These are phyloP conservation scores for Betula pendula DNA, from an alignment of 306 rosid species.

Conservation along the genomic window DNA sequence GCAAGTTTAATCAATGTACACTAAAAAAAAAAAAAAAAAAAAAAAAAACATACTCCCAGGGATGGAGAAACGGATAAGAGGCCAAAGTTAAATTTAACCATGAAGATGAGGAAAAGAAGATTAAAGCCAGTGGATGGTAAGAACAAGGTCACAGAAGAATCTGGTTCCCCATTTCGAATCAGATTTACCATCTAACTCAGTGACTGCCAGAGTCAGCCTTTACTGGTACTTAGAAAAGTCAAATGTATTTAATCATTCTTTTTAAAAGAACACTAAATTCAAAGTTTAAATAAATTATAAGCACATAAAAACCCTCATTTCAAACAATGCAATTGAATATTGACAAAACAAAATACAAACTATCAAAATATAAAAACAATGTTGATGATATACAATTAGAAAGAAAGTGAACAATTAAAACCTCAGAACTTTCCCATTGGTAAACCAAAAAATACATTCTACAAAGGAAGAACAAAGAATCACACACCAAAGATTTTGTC, in stretches of 20 bases:
- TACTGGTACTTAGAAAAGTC: neutral
- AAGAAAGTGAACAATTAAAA: neutral
- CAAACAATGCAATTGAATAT: neutral
- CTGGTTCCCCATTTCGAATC: neutral
- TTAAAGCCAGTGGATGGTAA: neutral
- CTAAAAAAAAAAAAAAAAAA: neutral
- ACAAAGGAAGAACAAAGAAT: neutral
- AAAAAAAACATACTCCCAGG: too few relatives aligned
- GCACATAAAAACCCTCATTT: neutral
- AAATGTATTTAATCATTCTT: neutral
- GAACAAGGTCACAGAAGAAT: neutral
- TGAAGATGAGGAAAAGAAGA: neutral
- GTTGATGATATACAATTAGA: neutral
- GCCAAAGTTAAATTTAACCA: too few relatives aligned
- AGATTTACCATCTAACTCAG: neutral
- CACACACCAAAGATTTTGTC: too few relatives aligned
- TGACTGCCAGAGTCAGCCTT: neutral
- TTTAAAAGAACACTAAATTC: neutral
- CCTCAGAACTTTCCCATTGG: neutral
- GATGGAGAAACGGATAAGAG: neutral
- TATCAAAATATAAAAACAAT: neutral
- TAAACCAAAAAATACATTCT: neutral
- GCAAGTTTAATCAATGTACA: constrained; percentile 1
- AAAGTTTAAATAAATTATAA: neutral
- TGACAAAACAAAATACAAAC: neutral